phyloP scores from a whole-genome alignment of 129 eudicot species.

The Centrapalus pauciflorus region DNA sequence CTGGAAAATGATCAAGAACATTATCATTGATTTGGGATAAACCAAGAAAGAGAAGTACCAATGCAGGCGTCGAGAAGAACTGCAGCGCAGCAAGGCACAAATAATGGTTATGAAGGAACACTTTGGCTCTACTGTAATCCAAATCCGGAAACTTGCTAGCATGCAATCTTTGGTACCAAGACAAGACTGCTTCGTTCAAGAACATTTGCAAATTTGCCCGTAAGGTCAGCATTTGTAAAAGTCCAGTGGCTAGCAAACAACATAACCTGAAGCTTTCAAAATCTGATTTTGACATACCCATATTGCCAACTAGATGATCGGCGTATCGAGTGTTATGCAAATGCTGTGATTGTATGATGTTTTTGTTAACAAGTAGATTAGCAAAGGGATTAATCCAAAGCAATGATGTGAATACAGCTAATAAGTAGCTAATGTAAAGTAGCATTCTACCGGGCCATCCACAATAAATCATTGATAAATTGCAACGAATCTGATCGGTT shows the following conservation, averaged over 20 bases:
- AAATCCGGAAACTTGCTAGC: constrained; percentile 82
- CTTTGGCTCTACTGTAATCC: constrained; percentile 87
- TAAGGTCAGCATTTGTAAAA: constrained; percentile 47
- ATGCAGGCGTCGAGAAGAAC: constrained; percentile 61
- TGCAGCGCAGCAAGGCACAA: constrained; percentile 78
- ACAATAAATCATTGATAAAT: constrained; percentile 72
- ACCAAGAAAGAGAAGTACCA: constrained; percentile 77
- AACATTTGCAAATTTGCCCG: constrained; percentile 71
- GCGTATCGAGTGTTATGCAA: constrained; percentile 1
- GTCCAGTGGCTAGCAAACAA: constrained; percentile 60
- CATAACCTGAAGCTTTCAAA: constrained; percentile 56
- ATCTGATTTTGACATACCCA: constrained; percentile 63
- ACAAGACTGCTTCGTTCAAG: constrained; percentile 83
- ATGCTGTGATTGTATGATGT: constrained; percentile 6
- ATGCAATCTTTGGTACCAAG: constrained; percentile 96
- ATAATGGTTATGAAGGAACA: constrained; percentile 87
- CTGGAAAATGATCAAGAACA: constrained; percentile 45
- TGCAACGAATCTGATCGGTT: constrained; percentile 81
- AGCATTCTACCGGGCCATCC: constrained; percentile 72
- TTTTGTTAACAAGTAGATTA: constrained; percentile 45
- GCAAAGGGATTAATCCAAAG: constrained; percentile 81
- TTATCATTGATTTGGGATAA: constrained; percentile 55
- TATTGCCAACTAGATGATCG: constrained; percentile 46
- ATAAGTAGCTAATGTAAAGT: constrained; percentile 51
- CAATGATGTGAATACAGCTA: constrained; percentile 54